Conservation (phyloP, 768 basidiomycete species). For the Collybiopsis luxurians region DNA sequence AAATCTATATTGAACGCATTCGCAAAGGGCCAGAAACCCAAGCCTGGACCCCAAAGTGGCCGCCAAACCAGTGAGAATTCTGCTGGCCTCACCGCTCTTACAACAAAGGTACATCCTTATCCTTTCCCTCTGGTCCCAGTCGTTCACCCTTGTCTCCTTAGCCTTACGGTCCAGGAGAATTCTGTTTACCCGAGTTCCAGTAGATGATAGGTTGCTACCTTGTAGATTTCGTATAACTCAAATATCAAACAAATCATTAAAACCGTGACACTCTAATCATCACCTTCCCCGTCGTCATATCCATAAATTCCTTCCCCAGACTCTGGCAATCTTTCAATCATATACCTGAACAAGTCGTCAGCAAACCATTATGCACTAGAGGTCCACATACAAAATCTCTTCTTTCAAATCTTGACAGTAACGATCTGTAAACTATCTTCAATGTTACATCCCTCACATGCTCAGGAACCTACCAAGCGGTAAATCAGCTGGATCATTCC, state of each 20-base stretch:
- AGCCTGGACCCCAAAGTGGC: conserved; percentile 90
- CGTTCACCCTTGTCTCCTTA: conserved; percentile 26
- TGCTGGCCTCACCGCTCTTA: conserved; percentile 80
- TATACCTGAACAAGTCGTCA: conserved; percentile 43
- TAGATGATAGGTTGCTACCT: conserved; percentile 31
- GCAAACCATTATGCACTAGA: conserved; percentile 4
- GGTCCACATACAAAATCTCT: conserved; percentile 68
- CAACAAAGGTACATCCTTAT: conserved; percentile 68
- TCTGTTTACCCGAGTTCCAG: conserved; percentile 81
- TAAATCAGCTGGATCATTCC: conserved; percentile 63
- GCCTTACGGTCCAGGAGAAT: conserved; percentile 94
- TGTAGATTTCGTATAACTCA: conserved; percentile 2
- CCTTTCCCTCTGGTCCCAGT: not conserved
- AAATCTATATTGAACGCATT: conserved; percentile 80
- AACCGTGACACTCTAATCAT: conserved; percentile 49
- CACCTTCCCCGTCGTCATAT: conserved; percentile 81
- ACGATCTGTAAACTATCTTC: conserved; percentile 47
- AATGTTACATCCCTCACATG: not conserved
- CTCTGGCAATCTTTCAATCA: conserved; percentile 68
- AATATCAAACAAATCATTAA: conserved; percentile 8
- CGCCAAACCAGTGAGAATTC: conserved; percentile 91
- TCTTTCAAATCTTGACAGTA: conserved; percentile 86
- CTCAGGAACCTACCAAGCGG: conserved; percentile 58
- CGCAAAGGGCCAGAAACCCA: conserved; percentile 79
- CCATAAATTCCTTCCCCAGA: conserved; percentile 69